A percentile compares a stretch with the other conserved stretches of the same genome.
These are phyloP conservation scores for Citrus mangshanensis DNA, from an alignment of 345 rosid genomes.

Conservation along the genomic window DNA sequence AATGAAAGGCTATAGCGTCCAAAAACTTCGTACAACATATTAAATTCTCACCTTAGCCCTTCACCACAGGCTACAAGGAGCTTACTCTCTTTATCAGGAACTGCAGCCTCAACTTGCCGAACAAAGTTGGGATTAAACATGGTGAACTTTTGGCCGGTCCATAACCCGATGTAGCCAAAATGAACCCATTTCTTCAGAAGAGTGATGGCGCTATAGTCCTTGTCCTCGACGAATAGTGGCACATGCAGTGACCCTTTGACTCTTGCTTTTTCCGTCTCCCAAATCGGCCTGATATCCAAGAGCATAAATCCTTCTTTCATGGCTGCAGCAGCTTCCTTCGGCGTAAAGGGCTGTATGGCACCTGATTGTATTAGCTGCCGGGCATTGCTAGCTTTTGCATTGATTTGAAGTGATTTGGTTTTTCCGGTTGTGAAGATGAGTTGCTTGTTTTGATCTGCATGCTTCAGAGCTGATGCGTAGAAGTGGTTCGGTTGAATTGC, in stretches of 20 bases:
- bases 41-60: slow-evolving; percentile 64
- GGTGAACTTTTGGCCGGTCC: slow-evolving; percentile 93
- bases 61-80: slow-evolving; percentile 91
- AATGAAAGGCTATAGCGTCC: background rate
- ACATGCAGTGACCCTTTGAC: slow-evolving; percentile 75
- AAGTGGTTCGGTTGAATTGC: slow-evolving; percentile 34
- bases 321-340: slow-evolving; percentile 55
- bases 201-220: slow-evolving; percentile 62
- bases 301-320: slow-evolving; percentile 52
- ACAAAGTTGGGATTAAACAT: slow-evolving; percentile 58
- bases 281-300: slow-evolving; percentile 71
- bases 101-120: slow-evolving; percentile 41
- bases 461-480: slow-evolving; percentile 14
- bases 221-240: slow-evolving; percentile 73
- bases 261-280: slow-evolving; percentile 81
- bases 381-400: slow-evolving; percentile 23
- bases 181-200: slow-evolving; percentile 92
- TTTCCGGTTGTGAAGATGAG: slow-evolving; percentile 9
- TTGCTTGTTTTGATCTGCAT: slow-evolving; percentile 10
- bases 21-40: background rate
- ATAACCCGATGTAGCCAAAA: slow-evolving; percentile 82
- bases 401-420: slow-evolving; percentile 20
- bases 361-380: slow-evolving; percentile 66
- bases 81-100: slow-evolving; percentile 62
- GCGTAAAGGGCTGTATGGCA: slow-evolving; percentile 46